Evolutionary conservation across 176 grass and related monocot genomes (phyloP).

Genomic region (Oryza meyeriana): DNA sequence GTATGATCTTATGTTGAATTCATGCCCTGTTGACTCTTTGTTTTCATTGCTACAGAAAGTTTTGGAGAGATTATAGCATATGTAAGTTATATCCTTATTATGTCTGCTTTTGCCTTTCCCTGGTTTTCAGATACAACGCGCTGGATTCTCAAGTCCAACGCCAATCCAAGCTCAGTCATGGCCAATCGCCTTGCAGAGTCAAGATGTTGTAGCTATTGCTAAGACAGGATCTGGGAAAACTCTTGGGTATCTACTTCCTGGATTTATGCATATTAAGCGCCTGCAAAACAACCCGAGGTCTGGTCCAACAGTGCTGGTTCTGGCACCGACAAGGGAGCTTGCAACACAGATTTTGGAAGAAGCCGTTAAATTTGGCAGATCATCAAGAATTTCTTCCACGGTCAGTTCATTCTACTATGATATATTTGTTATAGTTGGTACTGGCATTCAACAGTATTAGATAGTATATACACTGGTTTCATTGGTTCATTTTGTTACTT

Average conservation of each 20-base stretch:
- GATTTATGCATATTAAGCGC: constrained; percentile 88
- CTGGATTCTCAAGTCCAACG: constrained; percentile 81
- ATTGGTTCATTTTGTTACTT: background rate
- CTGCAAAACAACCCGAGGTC: constrained; percentile 65
- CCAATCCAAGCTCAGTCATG: constrained; percentile 98
- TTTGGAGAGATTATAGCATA: background rate
- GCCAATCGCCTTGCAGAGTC: constrained; percentile 88
- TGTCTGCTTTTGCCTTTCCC: background rate
- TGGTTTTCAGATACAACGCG: constrained; percentile 66
- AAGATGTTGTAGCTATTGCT: constrained; percentile 95
- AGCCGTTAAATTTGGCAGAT: constrained; percentile 86
- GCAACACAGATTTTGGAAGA: constrained; percentile 95
- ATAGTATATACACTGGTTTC: background rate
- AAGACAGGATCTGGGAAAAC: constrained; percentile 99
- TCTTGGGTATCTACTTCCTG: constrained; percentile 90
- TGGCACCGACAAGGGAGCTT: constrained; percentile 95
- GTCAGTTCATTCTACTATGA: constrained; percentile 40
- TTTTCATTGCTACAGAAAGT: constrained; percentile 23
- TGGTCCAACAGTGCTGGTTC: constrained; percentile 85
- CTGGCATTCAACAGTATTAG: background rate
- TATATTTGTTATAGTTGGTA: background rate
- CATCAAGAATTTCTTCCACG: constrained; percentile 86
- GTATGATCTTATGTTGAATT: constrained; percentile 39
- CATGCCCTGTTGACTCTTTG: constrained; percentile 34
- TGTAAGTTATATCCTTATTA: constrained; percentile 27